Conservation (phyloP, 169 alveolate species). For the Eimeria maxima region DNA sequence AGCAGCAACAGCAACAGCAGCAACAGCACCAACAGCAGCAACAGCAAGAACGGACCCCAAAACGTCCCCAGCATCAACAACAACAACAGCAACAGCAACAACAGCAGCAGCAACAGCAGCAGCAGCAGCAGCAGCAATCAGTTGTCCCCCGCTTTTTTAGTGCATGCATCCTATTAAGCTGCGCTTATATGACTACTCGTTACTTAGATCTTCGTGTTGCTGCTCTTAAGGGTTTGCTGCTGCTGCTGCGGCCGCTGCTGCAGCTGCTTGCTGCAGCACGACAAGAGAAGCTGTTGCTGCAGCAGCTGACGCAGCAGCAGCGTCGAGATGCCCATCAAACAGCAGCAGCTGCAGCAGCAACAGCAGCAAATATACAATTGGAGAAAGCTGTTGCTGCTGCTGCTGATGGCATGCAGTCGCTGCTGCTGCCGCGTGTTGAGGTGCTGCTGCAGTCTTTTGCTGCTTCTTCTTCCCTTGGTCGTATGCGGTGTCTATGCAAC, state of each 20-base stretch:
- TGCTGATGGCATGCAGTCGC: background rate
- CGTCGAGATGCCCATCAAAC: background rate
- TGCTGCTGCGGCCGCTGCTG: conserved; percentile 56
- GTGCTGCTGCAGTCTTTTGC: conserved; percentile 16
- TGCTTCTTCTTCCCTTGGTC: background rate
- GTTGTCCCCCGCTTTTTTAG: conserved; percentile 11
- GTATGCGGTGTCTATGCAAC: conserved; percentile 33
- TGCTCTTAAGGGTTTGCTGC: conserved; percentile 19
- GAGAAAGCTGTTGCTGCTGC: background rate
- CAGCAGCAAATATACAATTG: background rate
- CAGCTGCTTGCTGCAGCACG: conserved; percentile 46
- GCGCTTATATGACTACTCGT: background rate
- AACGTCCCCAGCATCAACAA: conserved; percentile 5
- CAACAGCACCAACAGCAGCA: conserved; percentile 33
- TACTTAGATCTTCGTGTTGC: background rate
- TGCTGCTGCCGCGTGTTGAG: conserved; percentile 13
- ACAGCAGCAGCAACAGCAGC: conserved; percentile 25
- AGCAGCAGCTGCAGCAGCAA: conserved; percentile 18
- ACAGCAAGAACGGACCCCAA: conserved; percentile 3
- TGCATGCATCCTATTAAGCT: conserved; percentile 1
- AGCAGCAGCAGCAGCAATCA: conserved; percentile 42
- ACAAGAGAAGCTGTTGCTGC: background rate
- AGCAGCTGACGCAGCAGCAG: conserved; percentile 33
- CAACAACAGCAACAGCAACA: conserved; percentile 19
- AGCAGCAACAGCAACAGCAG: background rate